phyloP scores from a whole-genome alignment of 164 flowering plant species.

The Sedum album region DNA sequence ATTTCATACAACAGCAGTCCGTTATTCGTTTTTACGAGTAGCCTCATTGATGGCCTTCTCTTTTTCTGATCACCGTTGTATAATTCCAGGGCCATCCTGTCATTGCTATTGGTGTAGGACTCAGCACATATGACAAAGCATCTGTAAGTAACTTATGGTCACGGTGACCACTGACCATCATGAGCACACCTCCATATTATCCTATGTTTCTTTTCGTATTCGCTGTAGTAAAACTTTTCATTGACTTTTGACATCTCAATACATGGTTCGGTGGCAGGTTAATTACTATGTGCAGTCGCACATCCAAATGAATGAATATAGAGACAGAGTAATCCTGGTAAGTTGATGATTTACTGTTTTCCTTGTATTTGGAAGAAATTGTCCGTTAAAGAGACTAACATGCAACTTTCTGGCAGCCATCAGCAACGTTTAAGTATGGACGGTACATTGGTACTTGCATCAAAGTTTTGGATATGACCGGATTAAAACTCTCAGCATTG shows the following conservation, averaged over 20 bases:
- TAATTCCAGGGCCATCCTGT: slow-evolving; percentile 81
- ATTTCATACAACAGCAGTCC: neutral
- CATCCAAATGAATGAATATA: slow-evolving; percentile 93
- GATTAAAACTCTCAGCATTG: slow-evolving; percentile 79
- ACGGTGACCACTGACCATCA: too few species aligned
- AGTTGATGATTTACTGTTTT: slow-evolving; percentile 16
- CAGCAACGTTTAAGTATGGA: slow-evolving; percentile 58
- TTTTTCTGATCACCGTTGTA: neutral
- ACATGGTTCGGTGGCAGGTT: slow-evolving; percentile 35
- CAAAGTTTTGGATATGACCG: slow-evolving; percentile 95
- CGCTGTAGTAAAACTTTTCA: too few species aligned
- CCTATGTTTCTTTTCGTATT: too few species aligned
- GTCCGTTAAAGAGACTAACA: neutral
- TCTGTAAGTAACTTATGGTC: slow-evolving; percentile 49
- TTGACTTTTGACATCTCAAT: neutral
- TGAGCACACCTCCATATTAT: too few species aligned
- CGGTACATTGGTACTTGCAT: slow-evolving; percentile 65
- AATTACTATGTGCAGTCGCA: slow-evolving; percentile 90
- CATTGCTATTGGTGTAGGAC: slow-evolving; percentile 86
- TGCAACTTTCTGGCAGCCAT: slow-evolving; percentile 42
- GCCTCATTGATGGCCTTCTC: neutral
- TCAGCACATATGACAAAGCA: slow-evolving; percentile 87
- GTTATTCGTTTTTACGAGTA: neutral
- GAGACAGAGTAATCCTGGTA: slow-evolving; percentile 89
- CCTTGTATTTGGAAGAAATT: neutral